Base-by-base conservation (phyloP, 148 eudicot genomes). In the Amaranthus palmeri region DNA sequence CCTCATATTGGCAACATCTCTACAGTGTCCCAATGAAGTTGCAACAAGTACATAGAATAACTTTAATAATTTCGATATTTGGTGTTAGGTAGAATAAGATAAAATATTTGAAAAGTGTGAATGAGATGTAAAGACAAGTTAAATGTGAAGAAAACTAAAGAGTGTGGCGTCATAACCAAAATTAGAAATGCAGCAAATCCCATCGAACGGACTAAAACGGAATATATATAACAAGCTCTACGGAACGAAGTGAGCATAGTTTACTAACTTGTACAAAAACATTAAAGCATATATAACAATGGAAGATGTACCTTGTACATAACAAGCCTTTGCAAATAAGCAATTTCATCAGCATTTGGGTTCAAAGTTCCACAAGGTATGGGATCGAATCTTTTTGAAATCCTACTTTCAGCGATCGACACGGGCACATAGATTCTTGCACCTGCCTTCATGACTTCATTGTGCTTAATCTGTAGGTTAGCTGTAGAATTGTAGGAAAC, bases 261-360 rank as follows among this genome's bases (percentile, higher is more conserved):
- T 13, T 17, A 55, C 48, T 56, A 71, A 77, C 6, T 13, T 41
- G 42, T 8, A 48, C 70, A 48, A 42, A 17, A 53, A 15, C 48
- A 7, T n/a, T 25, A 46, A 42, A 72, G 13, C 53, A 68, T 43
- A 36, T 3, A 43, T 45, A 8, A 48, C 12, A 45, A 66, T 4
- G 13, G 64, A 45, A 67, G 55, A 70, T 79, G 9, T 85, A 68
- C 98, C 97, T 91, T 93, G 85, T 89, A 89, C 81, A 64, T 87
- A 71, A 93, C 97, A 83, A 93, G 98, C 74, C 97, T 93, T 77
- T 79, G 88, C 87, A 93, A 74, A 76, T 88, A 93, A 64, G 81
- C 84, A 68, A 93, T 93, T 82, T 93, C 98, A 73, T 93, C 98
- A 45, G 97, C 97, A 85, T 93, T 93, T n/a, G 98, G 97, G 78